Conservation (phyloP, 73 alveolate genomes). For the Diophrys appendiculata region DNA sequence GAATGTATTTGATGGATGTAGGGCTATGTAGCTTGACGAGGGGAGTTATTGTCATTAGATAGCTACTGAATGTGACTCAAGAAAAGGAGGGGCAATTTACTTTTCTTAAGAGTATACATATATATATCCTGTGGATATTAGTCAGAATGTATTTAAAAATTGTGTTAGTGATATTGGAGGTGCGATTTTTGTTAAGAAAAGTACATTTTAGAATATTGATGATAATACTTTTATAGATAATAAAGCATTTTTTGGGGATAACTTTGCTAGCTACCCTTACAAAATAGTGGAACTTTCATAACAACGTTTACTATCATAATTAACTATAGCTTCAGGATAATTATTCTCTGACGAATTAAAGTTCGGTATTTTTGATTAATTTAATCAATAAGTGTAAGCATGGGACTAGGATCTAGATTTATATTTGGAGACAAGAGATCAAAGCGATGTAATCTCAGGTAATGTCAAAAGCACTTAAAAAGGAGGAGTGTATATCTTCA, state of each 20-base stretch:
- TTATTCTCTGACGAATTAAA: neutral
- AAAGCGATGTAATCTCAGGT: neutral
- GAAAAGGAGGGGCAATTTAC: too few relatives aligned
- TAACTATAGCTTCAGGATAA: neutral
- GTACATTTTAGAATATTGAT: too few relatives aligned
- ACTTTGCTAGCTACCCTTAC: constrained; percentile 2
- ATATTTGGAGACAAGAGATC: neutral
- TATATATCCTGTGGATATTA: too few relatives aligned
- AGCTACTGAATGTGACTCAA: too few relatives aligned
- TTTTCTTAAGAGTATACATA: too few relatives aligned
- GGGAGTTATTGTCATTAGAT: too few relatives aligned
- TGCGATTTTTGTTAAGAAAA: too few relatives aligned
- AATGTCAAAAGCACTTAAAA: constrained; percentile 2
- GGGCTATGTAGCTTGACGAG: too few relatives aligned
- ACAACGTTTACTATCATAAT: neutral
- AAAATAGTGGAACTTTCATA: neutral
- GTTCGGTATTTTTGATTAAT: neutral
- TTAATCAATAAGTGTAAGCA: neutral
- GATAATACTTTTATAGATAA: neutral
- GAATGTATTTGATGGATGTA: too few relatives aligned
- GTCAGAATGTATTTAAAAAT: too few relatives aligned
- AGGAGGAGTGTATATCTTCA: too few relatives aligned
- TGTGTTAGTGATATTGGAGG: too few relatives aligned
- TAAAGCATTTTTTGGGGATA: constrained; percentile 1
- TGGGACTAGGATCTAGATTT: neutral